Evolutionary conservation across 208 protist genomes (phyloP), one percentile per base, ranked within the genome.

Genomic region (Herpetomonas tarakana): DNA sequence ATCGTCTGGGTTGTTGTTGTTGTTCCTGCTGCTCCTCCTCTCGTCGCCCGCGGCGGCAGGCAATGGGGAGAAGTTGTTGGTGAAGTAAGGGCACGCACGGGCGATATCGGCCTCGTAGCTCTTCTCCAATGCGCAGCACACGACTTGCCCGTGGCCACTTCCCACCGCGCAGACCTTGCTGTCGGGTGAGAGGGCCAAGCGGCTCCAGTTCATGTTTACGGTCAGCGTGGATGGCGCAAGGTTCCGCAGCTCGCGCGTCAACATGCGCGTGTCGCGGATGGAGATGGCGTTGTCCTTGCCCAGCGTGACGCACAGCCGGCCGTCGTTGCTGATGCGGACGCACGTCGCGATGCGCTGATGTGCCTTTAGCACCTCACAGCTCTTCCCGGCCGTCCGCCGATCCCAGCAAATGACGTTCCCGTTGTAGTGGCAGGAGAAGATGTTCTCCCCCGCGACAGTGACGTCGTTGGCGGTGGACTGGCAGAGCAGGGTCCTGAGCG

Each of bases 401-500:
- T 91, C 83, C 81, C 83, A 91, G 25, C 78, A 57, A 12, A 60
- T 74, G 11, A 91, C 52, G 26, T 70, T 85, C 2, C 83, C 83
- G 55, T 91, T 87, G 59, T 87, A 87, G 52, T 91, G 83, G 7
- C 79, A 79, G 9, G 83, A 86, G 58, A 86, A 57, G 61, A 91
- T 67, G 18, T 58, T 70, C 47, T 78, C 76, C 27, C 70, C 70
- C 3, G 62, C 51, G 11, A 83, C 68, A 19, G 68, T 81, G 12
- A 91, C 53, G 62, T 91, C 83, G 67, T 87, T 87, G 72, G 74
- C 77, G 2, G 68, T 81, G 57, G 79, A 87, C 29, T 59, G 56
- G 44, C 76, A 84, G 67, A 87, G 62, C 29, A 86, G 52, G 31
- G 83, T 91, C 18, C 75, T 62, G 54, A 78, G 66, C 18, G 65